Percentiles rank a stretch among this genome's conserved stretches.
phyloP scores from a whole-genome alignment of 139 green algal species.

The Edaphochlamys debaryana region DNA sequence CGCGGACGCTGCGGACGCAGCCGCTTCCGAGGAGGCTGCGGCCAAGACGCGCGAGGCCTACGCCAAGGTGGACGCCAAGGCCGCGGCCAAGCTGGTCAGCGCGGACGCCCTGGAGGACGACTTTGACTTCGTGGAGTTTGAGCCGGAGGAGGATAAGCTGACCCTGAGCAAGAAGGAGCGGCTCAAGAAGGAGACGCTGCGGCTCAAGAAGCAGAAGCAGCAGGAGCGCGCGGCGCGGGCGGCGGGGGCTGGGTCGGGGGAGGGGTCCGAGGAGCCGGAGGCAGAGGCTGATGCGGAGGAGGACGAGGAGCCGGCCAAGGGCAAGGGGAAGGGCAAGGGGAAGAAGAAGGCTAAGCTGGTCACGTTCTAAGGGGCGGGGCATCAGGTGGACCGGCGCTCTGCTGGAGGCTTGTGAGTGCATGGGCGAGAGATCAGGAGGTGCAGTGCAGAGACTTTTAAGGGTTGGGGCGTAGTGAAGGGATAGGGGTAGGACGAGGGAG shows the following conservation, averaged over 20 bases:
- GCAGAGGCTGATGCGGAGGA: not conserved
- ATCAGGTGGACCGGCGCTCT: no score
- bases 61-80: not conserved
- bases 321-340: not conserved
- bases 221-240: slow-evolving; percentile 1
- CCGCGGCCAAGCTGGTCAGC: not conserved
- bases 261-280: not conserved
- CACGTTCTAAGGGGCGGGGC: not conserved
- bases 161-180: slow-evolving; percentile 33
- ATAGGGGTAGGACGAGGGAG: no score
- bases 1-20: not conserved
- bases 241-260: not conserved
- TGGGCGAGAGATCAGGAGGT: no score
- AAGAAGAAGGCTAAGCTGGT: slow-evolving; percentile 32
- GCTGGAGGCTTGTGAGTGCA: no score
- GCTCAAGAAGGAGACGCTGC: slow-evolving; percentile 19
- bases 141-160: slow-evolving; percentile 43
- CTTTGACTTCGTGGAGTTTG: slow-evolving; percentile 32
- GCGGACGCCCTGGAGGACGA: slow-evolving; percentile 38
- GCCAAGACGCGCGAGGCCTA: not conserved
- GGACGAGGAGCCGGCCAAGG: not conserved
- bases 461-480: no score
- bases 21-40: not conserved
- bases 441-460: no score
- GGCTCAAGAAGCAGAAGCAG: slow-evolving; percentile 5